Evolutionary conservation across 2,329 filamentous ascomycete genomes (phyloP).

Genomic region (Fusarium caatingaense): DNA sequence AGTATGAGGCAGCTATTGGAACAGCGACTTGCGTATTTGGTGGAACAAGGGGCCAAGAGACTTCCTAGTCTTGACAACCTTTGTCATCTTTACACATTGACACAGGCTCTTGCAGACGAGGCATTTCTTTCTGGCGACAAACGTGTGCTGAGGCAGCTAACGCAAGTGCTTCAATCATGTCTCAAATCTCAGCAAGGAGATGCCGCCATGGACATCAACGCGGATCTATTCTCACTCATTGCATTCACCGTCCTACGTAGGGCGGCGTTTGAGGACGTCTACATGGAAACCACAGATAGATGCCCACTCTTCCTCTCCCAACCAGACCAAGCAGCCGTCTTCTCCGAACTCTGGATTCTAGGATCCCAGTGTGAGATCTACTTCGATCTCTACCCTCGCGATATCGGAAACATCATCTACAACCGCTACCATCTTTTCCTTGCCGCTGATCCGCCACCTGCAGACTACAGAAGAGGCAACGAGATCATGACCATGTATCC

Average conservation of each 20-base stretch:
- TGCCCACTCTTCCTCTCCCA: conserved; percentile 36
- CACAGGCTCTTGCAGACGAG: not conserved
- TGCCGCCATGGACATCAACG: conserved; percentile 19
- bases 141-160: not conserved
- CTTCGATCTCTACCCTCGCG: conserved; percentile 32
- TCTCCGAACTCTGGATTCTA: conserved; percentile 37
- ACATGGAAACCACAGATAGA: conserved; percentile 34
- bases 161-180: not conserved
- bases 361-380: conserved; percentile 39
- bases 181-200: not conserved
- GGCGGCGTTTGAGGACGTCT: conserved; percentile 35
- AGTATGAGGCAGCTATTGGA: conserved; percentile 1
- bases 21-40: not conserved
- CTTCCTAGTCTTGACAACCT: not conserved
- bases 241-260: conserved; percentile 26
- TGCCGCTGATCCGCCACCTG: conserved; percentile 9
- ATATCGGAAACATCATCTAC: conserved; percentile 28
- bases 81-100: not conserved
- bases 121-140: not conserved
- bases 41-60: not conserved
- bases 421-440: conserved; percentile 25
- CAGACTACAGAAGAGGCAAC: conserved; percentile 28
- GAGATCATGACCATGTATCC: conserved; percentile 42
- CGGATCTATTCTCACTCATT: conserved; percentile 31
- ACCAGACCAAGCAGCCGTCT: conserved; percentile 36